A percentile compares a stretch with the other conserved stretches of the same genome.
Evolutionary conservation across 345 rosid genomes (phyloP).

Genomic region (Eucalyptus erythrocorys): DNA sequence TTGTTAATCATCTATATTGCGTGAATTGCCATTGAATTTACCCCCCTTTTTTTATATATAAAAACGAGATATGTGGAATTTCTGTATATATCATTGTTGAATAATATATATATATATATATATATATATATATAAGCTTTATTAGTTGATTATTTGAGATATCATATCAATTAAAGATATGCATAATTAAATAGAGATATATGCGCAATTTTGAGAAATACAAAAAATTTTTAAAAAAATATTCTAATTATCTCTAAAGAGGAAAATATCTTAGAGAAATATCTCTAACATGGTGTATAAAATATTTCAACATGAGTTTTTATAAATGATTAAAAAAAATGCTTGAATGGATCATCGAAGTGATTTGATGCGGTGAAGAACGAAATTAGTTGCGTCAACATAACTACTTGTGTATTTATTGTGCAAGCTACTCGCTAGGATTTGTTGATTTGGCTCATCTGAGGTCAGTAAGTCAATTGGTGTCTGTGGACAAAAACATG

Average conservation of each 20-base stretch:
- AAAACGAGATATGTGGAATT: neutral
- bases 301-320: neutral
- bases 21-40: neutral
- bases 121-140: neutral
- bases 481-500: neutral
- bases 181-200: neutral
- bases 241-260: neutral
- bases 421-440: neutral
- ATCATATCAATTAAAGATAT: neutral
- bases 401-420: neutral
- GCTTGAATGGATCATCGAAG: neutral
- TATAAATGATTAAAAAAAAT: fast-evolving
- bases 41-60: fast-evolving
- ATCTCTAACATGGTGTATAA: neutral
- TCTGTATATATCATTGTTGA: neutral
- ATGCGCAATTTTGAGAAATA: fast-evolving
- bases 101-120: neutral
- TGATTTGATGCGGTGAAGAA: neutral
- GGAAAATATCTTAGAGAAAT: neutral
- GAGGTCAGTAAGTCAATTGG: neutral
- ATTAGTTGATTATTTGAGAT: neutral
- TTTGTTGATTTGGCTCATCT: neutral
- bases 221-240: fast-evolving
- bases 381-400: neutral
- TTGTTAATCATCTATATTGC: neutral